Evolutionary conservation across 495 filamentous ascomycete genomes (phyloP).

Genomic region (Podospora bellae-mahoneyi): DNA sequence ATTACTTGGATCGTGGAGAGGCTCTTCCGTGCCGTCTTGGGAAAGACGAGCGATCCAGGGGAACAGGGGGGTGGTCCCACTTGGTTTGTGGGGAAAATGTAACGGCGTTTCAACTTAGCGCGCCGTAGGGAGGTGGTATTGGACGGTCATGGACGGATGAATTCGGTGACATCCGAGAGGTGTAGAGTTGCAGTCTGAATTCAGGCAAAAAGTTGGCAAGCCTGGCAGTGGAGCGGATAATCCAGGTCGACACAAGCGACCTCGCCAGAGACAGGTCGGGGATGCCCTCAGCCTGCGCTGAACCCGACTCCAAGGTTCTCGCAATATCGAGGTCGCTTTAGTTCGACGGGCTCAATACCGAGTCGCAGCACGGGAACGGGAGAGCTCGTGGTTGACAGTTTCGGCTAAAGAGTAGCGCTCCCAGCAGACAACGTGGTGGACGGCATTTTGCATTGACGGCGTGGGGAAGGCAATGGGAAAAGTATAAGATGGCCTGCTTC

Average conservation of each 20-base stretch:
- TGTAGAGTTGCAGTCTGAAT: not conserved
- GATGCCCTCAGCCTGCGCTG: slow-evolving; percentile 7
- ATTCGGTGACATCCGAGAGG: not conserved
- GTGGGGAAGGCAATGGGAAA: not conserved
- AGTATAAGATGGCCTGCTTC: not conserved
- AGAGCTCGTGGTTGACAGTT: slow-evolving; percentile 14
- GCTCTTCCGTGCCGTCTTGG: slow-evolving; percentile 12
- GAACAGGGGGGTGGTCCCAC: not conserved
- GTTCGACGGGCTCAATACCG: slow-evolving; percentile 20
- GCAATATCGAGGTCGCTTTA: slow-evolving; percentile 26
- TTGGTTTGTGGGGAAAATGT: slow-evolving; percentile 11
- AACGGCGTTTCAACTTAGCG: slow-evolving; percentile 15
- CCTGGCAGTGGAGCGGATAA: not conserved
- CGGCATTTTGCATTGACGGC: not conserved
- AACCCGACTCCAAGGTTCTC: slow-evolving; percentile 25
- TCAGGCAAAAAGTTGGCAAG: slow-evolving; percentile 19
- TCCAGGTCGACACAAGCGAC: not conserved
- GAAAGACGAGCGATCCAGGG: slow-evolving; percentile 8
- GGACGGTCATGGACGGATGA: slow-evolving; percentile 19
- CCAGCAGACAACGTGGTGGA: not conserved
- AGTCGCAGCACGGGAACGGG: slow-evolving; percentile 23
- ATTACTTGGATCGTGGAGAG: slow-evolving; percentile 1
- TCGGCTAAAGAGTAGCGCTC: slow-evolving; percentile 6
- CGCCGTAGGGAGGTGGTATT: slow-evolving; percentile 5
- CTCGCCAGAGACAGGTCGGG: not conserved